A percentile compares a stretch with the other conserved stretches of the same genome.
Evolutionary conservation across 2,329 filamentous ascomycete species (phyloP).

Genomic region (Cercospora nicotianae): DNA sequence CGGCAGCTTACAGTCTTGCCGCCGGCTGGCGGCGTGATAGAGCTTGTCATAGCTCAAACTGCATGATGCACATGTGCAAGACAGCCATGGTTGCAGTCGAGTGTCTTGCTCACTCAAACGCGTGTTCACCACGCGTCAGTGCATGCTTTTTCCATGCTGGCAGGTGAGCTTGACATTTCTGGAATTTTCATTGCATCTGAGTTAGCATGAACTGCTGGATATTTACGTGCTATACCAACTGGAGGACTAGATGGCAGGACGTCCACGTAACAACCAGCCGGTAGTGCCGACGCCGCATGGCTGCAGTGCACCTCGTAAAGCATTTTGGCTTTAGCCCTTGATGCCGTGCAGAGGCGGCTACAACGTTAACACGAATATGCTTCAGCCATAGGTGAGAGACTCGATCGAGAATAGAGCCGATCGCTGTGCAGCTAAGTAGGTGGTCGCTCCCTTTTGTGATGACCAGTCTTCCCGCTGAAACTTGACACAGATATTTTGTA

Average conservation of each 20-base stretch:
- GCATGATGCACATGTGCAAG: neutral
- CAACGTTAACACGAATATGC: constrained; percentile 12
- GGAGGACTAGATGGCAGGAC: neutral
- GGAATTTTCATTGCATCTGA: neutral
- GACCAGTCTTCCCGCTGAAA: neutral
- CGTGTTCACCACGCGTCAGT: neutral
- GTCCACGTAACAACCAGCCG: neutral
- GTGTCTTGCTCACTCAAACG: neutral
- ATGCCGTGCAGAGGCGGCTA: constrained; percentile 14
- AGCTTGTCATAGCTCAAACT: neutral
- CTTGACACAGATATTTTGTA: neutral
- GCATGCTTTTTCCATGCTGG: neutral
- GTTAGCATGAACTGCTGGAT: neutral
- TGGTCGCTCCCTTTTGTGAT: neutral
- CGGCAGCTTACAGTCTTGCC: neutral
- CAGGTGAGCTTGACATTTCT: neutral
- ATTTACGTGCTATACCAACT: neutral
- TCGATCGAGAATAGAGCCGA: constrained; percentile 11
- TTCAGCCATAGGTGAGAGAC: constrained; percentile 9
- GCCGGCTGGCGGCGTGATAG: neutral
- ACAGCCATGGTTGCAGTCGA: neutral
- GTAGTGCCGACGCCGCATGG: constrained; percentile 8
- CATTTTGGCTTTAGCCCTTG: constrained; percentile 14
- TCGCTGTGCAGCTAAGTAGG: constrained; percentile 6
- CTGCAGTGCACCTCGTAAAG: neutral